Evolutionary conservation across 116 monocot species (phyloP).

Genomic region (Dioscorea cayenensis): DNA sequence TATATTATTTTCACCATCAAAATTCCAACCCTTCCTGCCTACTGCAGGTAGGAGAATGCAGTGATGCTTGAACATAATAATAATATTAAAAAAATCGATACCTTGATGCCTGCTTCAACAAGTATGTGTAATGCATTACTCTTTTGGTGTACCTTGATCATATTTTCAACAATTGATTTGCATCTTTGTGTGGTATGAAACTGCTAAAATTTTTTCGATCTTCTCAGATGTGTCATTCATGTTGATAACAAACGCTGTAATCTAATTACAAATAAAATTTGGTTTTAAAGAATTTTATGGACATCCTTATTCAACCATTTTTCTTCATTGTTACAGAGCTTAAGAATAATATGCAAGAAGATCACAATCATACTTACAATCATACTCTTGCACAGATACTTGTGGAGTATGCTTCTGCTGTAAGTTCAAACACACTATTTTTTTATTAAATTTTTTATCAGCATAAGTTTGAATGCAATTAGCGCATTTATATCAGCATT

Average conservation of each 20-base stretch:
- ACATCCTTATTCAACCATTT: background rate
- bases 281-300: background rate
- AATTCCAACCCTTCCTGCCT: too few relatives aligned
- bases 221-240: too few relatives aligned
- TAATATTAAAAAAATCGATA: too few relatives aligned
- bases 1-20: too few relatives aligned
- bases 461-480: background rate
- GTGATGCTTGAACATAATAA: too few relatives aligned
- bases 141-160: too few relatives aligned
- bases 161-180: too few relatives aligned
- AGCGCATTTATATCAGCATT: background rate
- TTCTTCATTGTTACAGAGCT: slow-evolving; percentile 27
- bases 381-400: slow-evolving; percentile 68
- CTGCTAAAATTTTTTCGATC: too few relatives aligned
- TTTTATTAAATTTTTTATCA: background rate
- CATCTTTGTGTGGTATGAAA: too few relatives aligned
- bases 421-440: slow-evolving; percentile 25
- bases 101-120: too few relatives aligned
- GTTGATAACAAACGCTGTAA: background rate
- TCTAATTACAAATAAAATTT: background rate
- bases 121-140: too few relatives aligned
- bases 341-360: slow-evolving; percentile 32
- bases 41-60: too few relatives aligned
- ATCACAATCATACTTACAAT: slow-evolving; percentile 51
- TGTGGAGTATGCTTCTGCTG: slow-evolving; percentile 85